Conservation (phyloP, 2,329 filamentous ascomycete species). For the Penicillium expansum region DNA sequence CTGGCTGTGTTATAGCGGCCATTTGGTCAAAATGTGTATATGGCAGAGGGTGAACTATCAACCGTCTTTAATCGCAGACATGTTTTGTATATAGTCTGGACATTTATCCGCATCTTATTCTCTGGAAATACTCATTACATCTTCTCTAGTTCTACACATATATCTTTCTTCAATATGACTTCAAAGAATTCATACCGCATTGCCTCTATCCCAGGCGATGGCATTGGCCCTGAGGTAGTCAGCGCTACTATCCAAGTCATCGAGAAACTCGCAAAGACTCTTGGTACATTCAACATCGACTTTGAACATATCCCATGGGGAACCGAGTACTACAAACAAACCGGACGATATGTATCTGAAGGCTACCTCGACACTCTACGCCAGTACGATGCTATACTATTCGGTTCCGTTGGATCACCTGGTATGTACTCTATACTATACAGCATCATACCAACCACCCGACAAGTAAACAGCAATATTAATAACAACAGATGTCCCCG, state of each 20-base stretch:
- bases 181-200: too few species aligned
- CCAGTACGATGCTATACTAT: conserved; percentile 56
- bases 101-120: too few species aligned
- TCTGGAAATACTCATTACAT: too few species aligned
- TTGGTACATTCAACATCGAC: conserved; percentile 49
- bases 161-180: too few species aligned
- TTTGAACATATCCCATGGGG: conserved; percentile 49
- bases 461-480: background rate
- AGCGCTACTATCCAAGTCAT: conserved; percentile 52
- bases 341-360: conserved; percentile 54
- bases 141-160: too few species aligned
- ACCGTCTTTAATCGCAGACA: too few species aligned
- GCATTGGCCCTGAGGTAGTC: too few species aligned
- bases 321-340: conserved; percentile 45
- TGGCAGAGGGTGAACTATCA: too few species aligned
- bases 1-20: background rate
- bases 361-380: conserved; percentile 52
- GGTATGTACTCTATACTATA: too few species aligned
- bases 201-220: too few species aligned
- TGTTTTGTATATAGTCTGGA: too few species aligned
- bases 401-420: conserved; percentile 59
- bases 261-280: conserved; percentile 44
- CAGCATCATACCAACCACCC: too few species aligned
- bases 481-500: conserved; percentile 48
- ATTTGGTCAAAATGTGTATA: background rate